Base-by-base conservation (phyloP, 257 asterid species). In the Prunella vulgaris region DNA sequence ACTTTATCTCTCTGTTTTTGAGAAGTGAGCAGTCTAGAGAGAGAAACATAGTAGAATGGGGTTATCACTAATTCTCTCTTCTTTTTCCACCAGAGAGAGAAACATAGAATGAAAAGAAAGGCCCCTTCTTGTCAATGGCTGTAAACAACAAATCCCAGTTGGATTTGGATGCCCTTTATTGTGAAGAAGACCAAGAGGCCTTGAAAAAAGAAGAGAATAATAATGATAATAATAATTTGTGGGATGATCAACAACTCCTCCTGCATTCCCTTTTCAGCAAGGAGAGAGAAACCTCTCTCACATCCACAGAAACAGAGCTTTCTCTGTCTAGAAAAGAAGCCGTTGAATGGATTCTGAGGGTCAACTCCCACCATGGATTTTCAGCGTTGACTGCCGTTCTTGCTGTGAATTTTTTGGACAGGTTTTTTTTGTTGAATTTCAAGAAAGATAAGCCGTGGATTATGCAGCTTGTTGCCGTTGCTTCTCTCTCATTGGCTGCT, bases 401-500 rank as follows among this genome's bases (percentile, higher is more conserved):
- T 28, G 88, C 95, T 1, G 80, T 84, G 2, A 83, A 86, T 70
- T 90, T 77, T 38, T 81, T 90, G 1, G 89, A 87, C 69, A 80
- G 93, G 76, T 86, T 85, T 68, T 70, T 64, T 51, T 66, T 64
- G 56, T 66, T 72, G 24, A 62, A 49, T 53, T 76, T 60, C 56
- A 73, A 76, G 72, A 67, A 71, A n/a, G 87, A 87, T 1, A 60
- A 33, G 78, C 85, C 89, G 17, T 90, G 97, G 94, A 66, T 81
- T 82, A 79, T 79, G 66, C 96, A 83, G 60, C 90, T 86, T 30
- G 83, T 84, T 0, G 85, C 96, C 35, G 87, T 86, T 15, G 72
- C 94, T 60, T 88, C 86, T 66, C 86, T 88, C 68, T 88, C 96
- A 59, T 72, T 90, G 28, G 96, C 96, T 33, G 96, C 96, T 8